Base-by-base conservation (phyloP, 768 basidiomycete species). In the Pulveroboletus frians region DNA sequence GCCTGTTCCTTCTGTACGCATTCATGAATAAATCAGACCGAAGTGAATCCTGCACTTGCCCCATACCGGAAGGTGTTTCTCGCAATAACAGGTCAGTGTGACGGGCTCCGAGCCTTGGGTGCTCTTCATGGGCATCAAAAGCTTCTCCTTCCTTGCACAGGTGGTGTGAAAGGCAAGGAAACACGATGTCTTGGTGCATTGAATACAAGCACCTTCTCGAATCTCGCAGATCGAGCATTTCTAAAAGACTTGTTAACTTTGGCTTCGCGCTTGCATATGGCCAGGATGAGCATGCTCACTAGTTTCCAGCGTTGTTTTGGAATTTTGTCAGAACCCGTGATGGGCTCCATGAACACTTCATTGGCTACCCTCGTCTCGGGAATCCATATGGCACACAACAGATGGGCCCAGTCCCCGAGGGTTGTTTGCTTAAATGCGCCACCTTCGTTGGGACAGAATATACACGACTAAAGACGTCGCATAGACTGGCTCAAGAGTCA, bases 351-450 rank as follows among this genome's bases (percentile, higher is more conserved):
- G 64, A 97, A 96, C 10, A 92, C 87, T 37, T 92, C 86, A 65
- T 98, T 98, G 17, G 85, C 85, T 1, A 97, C 90, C 20, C 85
- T 80, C 13, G 92, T 89, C 65, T 98, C 95, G 0, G 95, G 94
- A 3, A 97, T 84, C 92, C 92, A 99, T 46, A 99, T 94, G 4
- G 95, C 92, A 60, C 96, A 99, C 0, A 98, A 76, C 0, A 99
- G 74, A 66, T 99, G 96, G 0, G 93, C 88, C 96, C 96, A 99
- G 52, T 92, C 86, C 0, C 91, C 92, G 27, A 84, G 76, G 0
- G 82, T 77, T 0, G 96, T 97, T 68, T 99, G 96, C 65, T 99
- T 99, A 76, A 98, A 99, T 1, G 96, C 96, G 17, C 96, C 96
- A 5, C 90, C 94, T 70, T 97, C 91, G 51, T 90, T 92, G 0